Evolutionary conservation across 805 yeast species (phyloP).

Genomic region (Komagataella mondaviorum): DNA sequence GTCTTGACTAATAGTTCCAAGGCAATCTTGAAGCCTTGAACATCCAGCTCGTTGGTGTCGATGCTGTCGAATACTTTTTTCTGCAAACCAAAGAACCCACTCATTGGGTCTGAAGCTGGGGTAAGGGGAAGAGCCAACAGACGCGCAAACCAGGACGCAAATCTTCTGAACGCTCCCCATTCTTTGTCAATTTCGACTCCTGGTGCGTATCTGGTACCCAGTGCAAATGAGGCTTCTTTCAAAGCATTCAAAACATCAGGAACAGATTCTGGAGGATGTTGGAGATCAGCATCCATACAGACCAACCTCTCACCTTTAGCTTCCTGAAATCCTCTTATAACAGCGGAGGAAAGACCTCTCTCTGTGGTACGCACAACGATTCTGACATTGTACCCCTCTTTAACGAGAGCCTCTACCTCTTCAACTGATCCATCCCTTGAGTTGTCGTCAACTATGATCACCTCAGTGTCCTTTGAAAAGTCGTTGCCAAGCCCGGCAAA

Average conservation of each 20-base stretch:
- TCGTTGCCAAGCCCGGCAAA: constrained; percentile 33
- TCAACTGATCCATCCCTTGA: constrained; percentile 39
- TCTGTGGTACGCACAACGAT: constrained; percentile 37
- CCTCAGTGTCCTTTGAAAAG: constrained; percentile 26
- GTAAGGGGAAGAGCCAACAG: constrained; percentile 34
- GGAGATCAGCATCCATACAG: constrained; percentile 42
- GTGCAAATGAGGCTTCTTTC: constrained; percentile 26
- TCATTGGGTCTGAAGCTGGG: constrained; percentile 39
- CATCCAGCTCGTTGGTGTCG: constrained; percentile 19
- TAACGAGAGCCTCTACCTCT: constrained; percentile 29
- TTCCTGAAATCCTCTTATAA: constrained; percentile 30
- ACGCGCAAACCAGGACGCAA: constrained; percentile 35
- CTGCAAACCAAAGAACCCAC: constrained; percentile 37
- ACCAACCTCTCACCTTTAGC: constrained; percentile 31
- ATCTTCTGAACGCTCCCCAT: constrained; percentile 38
- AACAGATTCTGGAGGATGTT: constrained; percentile 39
- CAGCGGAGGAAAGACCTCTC: constrained; percentile 37
- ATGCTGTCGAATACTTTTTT: constrained; percentile 25
- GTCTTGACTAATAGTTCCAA: constrained; percentile 31
- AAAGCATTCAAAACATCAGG: constrained; percentile 28
- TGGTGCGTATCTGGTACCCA: constrained; percentile 40
- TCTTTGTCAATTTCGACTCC: constrained; percentile 41
- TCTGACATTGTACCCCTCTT: constrained; percentile 31
- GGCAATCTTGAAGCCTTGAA: constrained; percentile 36
- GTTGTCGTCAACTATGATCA: constrained; percentile 38